Conservation (phyloP, 148 eudicot genomes). For the Pouteria glomerata region DNA sequence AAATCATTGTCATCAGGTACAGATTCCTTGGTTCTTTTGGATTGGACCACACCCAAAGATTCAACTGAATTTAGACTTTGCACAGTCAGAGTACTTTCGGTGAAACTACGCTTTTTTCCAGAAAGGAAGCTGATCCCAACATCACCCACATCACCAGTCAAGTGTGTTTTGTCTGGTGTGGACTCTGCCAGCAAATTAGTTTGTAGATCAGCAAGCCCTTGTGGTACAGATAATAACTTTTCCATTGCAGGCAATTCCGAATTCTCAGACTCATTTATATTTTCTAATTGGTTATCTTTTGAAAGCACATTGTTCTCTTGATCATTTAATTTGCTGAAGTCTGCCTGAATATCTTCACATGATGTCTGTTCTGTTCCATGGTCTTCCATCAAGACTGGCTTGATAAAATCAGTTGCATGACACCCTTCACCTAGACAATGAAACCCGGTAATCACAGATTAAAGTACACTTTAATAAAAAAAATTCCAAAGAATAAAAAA, state of each 20-base stretch:
- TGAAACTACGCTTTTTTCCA: conserved; percentile 75
- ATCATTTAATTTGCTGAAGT: conserved; percentile 18
- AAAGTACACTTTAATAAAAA: neutral
- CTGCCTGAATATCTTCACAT: conserved; percentile 20
- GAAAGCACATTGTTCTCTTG: conserved; percentile 21
- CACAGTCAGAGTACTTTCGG: conserved; percentile 77
- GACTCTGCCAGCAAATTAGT: conserved; percentile 33
- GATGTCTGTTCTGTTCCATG: conserved; percentile 17
- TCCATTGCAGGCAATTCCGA: conserved; percentile 56
- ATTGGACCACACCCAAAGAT: conserved; percentile 51
- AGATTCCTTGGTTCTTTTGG: conserved; percentile 49
- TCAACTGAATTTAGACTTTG: conserved; percentile 73
- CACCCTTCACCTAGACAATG: conserved; percentile 21
- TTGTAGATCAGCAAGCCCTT: conserved; percentile 22
- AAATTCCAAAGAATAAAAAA: neutral
- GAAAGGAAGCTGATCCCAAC: conserved; percentile 33
- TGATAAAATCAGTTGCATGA: conserved; percentile 24
- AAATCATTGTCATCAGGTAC: conserved; percentile 89
- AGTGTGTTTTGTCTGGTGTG: conserved; percentile 39
- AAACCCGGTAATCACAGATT: neutral
- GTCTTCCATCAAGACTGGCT: conserved; percentile 20
- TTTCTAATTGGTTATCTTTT: conserved; percentile 23
- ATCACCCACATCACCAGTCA: conserved; percentile 33
- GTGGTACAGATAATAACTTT: conserved; percentile 43
- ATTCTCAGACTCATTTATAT: conserved; percentile 18